A percentile compares a stretch with the other conserved stretches of the same genome.
Conservation (phyloP, 2,329 filamentous ascomycete species). For the Alternaria solani region DNA sequence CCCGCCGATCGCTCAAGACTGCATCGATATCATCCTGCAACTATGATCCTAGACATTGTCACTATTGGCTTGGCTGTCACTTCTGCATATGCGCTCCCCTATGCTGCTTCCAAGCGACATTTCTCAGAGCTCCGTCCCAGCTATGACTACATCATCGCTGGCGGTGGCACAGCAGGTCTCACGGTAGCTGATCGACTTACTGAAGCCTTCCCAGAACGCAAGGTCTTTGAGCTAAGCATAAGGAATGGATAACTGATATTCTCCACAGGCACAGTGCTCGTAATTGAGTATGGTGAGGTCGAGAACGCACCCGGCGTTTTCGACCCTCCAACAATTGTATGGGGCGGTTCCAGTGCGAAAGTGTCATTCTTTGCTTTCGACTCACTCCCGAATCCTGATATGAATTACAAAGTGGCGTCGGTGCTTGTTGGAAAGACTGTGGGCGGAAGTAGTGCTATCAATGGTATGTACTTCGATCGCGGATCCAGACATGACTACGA, state of each 20-base stretch:
- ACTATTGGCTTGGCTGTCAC: too few species aligned
- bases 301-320: not conserved
- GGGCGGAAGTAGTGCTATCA: slow-evolving; percentile 21
- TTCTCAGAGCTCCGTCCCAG: slow-evolving; percentile 2
- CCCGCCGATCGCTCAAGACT: too few species aligned
- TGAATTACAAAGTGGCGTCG: slow-evolving; percentile 2
- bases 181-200: slow-evolving; percentile 27
- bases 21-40: too few species aligned
- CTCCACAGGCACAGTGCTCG: slow-evolving; percentile 10
- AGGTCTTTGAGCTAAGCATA: too few species aligned
- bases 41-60: too few species aligned
- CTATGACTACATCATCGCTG: slow-evolving; percentile 28
- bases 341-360: not conserved
- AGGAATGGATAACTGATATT: not conserved
- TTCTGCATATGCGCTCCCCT: too few species aligned
- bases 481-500: slow-evolving; percentile 16
- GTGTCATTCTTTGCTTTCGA: slow-evolving; percentile 1
- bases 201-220: slow-evolving; percentile 11
- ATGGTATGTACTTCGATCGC: slow-evolving; percentile 17
- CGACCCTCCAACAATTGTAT: slow-evolving; percentile 3
- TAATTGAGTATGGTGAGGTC: slow-evolving; percentile 17
- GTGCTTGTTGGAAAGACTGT: slow-evolving; percentile 16
- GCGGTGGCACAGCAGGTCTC: slow-evolving; percentile 25
- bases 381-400: slow-evolving; percentile 9
- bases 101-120: not conserved